A percentile compares a stretch with the other conserved stretches of the same genome.
Conservation (phyloP, 1,284 basidiomycete genomes). For the Sporisorium exsertum region DNA sequence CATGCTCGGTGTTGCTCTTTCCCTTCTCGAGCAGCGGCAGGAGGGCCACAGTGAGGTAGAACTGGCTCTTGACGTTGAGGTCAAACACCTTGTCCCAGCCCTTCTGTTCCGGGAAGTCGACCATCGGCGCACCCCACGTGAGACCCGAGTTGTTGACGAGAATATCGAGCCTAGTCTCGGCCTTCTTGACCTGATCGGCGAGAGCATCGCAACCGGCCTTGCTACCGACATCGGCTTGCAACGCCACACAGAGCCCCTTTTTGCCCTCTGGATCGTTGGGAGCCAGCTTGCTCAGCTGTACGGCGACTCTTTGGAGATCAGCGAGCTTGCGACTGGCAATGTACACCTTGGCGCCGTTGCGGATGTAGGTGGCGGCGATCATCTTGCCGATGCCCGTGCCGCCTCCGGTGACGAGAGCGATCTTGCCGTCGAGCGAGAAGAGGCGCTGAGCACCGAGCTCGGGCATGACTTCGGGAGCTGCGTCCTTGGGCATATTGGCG, state of each 20-base stretch:
- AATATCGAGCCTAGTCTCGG: slow-evolving; percentile 76
- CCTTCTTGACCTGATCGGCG: slow-evolving; percentile 76
- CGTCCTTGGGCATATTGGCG: slow-evolving; percentile 64
- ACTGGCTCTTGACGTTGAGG: slow-evolving; percentile 67
- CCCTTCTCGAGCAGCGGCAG: slow-evolving; percentile 61
- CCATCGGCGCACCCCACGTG: slow-evolving; percentile 81
- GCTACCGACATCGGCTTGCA: slow-evolving; percentile 69
- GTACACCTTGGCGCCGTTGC: slow-evolving; percentile 83
- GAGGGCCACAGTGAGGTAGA: slow-evolving; percentile 68
- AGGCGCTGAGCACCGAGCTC: slow-evolving; percentile 76
- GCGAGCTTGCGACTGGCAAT: slow-evolving; percentile 81
- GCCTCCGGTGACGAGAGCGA: slow-evolving; percentile 81
- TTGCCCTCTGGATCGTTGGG: slow-evolving; percentile 51
- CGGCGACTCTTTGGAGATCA: slow-evolving; percentile 75
- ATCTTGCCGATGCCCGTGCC: slow-evolving; percentile 71
- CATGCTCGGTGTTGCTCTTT: slow-evolving; percentile 73
- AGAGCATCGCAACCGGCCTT: slow-evolving; percentile 85
- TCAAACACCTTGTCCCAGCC: slow-evolving; percentile 78
- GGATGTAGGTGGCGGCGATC: slow-evolving; percentile 82
- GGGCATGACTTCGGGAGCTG: slow-evolving; percentile 64
- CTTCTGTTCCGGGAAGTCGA: slow-evolving; percentile 76
- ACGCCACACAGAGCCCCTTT: slow-evolving; percentile 50
- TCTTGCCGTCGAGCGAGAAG: slow-evolving; percentile 80
- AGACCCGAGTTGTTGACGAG: slow-evolving; percentile 70
- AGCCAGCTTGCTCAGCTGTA: slow-evolving; percentile 46